Evolutionary conservation across 2,329 filamentous ascomycete genomes (phyloP).

Genomic region (Calonectria naviculata): DNA sequence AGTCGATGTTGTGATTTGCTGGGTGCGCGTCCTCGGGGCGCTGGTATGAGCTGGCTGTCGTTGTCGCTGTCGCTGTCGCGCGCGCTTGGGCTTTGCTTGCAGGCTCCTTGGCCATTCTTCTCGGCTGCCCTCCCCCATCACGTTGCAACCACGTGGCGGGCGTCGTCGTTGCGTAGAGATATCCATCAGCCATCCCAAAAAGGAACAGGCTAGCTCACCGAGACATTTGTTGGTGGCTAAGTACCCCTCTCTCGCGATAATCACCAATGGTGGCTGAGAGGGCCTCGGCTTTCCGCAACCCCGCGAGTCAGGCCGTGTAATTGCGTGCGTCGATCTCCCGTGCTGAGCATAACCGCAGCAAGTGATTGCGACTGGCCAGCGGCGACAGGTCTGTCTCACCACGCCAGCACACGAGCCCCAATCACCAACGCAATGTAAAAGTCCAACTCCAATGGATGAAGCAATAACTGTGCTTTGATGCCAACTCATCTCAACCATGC

Average conservation of each 20-base stretch:
- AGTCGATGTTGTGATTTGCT: conserved; percentile 11
- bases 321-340: conserved; percentile 42
- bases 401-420: not conserved
- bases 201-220: conserved; percentile 13
- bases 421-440: not conserved
- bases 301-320: conserved; percentile 35
- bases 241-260: conserved; percentile 12
- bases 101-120: conserved; percentile 4
- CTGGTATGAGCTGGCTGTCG: not conserved
- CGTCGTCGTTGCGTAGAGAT: conserved; percentile 21
- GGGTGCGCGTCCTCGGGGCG: not conserved
- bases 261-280: conserved; percentile 21
- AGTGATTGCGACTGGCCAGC: conserved; percentile 10
- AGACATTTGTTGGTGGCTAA: conserved; percentile 23
- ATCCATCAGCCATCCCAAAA: conserved; percentile 23
- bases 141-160: conserved; percentile 40
- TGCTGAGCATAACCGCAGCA: conserved; percentile 16
- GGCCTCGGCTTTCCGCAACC: conserved; percentile 16
- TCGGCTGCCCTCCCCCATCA: conserved; percentile 26
- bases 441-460: not conserved
- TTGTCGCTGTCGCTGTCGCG: too few relatives aligned
- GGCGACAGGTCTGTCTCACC: not conserved
- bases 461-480: conserved; percentile 4
- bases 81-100: conserved; percentile 13
- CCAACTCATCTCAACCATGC: conserved; percentile 6